A percentile compares a stretch with the other conserved stretches of the same genome.
phyloP scores from a whole-genome alignment of 2,329 filamentous ascomycete genomes.

The Aureobasidium namibiae region DNA sequence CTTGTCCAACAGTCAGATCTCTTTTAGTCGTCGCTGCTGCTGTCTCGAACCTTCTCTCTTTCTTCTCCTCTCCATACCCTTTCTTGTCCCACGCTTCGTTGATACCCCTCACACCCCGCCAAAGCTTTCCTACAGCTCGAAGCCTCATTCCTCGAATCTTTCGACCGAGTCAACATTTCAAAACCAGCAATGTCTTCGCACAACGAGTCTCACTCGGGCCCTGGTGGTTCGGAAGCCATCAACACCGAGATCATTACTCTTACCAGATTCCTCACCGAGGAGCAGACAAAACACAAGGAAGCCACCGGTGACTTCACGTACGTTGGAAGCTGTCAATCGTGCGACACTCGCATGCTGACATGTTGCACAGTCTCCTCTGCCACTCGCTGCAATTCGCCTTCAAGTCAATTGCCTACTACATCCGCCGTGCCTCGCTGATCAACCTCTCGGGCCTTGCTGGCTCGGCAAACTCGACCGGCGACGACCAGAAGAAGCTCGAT shows the following conservation, averaged over 20 bases:
- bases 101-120: slow-evolving; percentile 8
- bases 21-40: slow-evolving; percentile 3
- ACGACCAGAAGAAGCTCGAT: slow-evolving; percentile 99
- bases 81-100: neutral
- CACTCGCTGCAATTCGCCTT: slow-evolving; percentile 98
- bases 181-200: slow-evolving; percentile 28
- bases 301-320: slow-evolving; percentile 95
- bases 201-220: slow-evolving; percentile 35
- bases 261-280: slow-evolving; percentile 91
- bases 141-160: neutral
- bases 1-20: neutral
- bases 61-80: neutral
- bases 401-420: slow-evolving; percentile 99
- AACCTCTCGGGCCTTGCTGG: slow-evolving; percentile 84
- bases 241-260: slow-evolving; percentile 96
- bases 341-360: neutral
- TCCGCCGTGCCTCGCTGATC: slow-evolving; percentile 88
- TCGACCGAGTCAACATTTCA: neutral
- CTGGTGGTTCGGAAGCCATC: slow-evolving; percentile 63
- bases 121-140: neutral
- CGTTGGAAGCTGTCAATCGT: neutral
- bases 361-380: slow-evolving; percentile 65
- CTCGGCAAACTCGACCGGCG: slow-evolving; percentile 88
- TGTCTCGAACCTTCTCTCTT: neutral
- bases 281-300: slow-evolving; percentile 86